Conservation (phyloP, 768 basidiomycete species). For the Macrolepiota dolichaula region DNA sequence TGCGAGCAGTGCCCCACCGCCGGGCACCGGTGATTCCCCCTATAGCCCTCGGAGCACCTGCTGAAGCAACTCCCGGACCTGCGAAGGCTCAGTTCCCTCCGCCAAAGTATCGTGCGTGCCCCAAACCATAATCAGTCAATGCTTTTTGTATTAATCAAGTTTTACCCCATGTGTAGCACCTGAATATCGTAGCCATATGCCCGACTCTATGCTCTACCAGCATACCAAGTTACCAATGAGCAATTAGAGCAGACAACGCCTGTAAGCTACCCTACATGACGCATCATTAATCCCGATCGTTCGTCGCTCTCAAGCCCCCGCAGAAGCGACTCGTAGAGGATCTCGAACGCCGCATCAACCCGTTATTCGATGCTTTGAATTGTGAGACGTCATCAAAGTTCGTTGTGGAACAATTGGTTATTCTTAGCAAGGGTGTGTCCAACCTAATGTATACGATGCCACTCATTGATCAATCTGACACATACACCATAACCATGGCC, state of each 20-base stretch:
- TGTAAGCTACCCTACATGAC: slow-evolving; percentile 41
- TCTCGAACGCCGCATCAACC: slow-evolving; percentile 80
- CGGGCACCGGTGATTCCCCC: slow-evolving; percentile 15
- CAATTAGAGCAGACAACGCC: slow-evolving; percentile 71
- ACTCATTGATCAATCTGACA: slow-evolving; percentile 3
- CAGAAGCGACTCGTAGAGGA: slow-evolving; percentile 86
- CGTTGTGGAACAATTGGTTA: slow-evolving; percentile 68
- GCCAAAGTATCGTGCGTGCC: slow-evolving; percentile 43
- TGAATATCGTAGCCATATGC: slow-evolving; percentile 92
- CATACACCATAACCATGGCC: slow-evolving; percentile 62
- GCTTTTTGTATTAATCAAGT: slow-evolving; percentile 10
- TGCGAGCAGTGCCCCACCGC: slow-evolving; percentile 21
- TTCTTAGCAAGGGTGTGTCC: slow-evolving; percentile 66
- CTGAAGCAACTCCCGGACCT: slow-evolving; percentile 19
- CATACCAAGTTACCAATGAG: slow-evolving; percentile 69
- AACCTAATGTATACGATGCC: not conserved
- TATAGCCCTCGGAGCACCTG: slow-evolving; percentile 18
- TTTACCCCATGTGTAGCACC: slow-evolving; percentile 53
- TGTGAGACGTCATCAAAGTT: slow-evolving; percentile 73
- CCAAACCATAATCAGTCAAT: not conserved
- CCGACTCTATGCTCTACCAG: slow-evolving; percentile 60
- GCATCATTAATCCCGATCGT: not conserved
- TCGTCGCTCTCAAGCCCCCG: slow-evolving; percentile 48
- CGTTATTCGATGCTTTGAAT: slow-evolving; percentile 89
- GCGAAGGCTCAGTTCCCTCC: slow-evolving; percentile 23